Evolutionary conservation across 257 asterid species (phyloP).

Genomic region (Penstemon barbatus): DNA sequence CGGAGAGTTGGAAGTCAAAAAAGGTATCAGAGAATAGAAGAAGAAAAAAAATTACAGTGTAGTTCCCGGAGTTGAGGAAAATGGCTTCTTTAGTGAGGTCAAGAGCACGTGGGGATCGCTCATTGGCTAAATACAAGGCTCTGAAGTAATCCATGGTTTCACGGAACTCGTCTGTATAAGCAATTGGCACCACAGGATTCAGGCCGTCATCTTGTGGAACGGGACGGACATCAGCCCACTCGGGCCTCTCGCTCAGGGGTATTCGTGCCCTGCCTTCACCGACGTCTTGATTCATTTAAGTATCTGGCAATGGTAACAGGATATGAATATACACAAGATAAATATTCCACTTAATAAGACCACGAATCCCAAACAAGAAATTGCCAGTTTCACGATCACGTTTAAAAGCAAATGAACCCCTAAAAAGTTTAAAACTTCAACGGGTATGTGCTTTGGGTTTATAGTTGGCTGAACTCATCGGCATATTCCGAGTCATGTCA

Average conservation of each 20-base stretch:
- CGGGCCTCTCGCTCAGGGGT: slow-evolving; percentile 62
- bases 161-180: slow-evolving; percentile 68
- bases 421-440: too few relatives aligned
- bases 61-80: slow-evolving; percentile 74
- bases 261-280: slow-evolving; percentile 29
- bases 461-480: too few relatives aligned
- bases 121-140: slow-evolving; percentile 81
- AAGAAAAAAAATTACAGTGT: slow-evolving; percentile 53
- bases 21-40: not conserved
- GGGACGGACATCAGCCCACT: slow-evolving; percentile 82
- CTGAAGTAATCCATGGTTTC: slow-evolving; percentile 92
- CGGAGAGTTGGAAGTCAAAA: not conserved
- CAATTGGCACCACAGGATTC: slow-evolving; percentile 82
- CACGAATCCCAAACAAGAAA: too few relatives aligned
- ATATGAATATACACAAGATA: too few relatives aligned
- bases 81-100: slow-evolving; percentile 75
- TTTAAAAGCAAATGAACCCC: too few relatives aligned
- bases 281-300: slow-evolving; percentile 25
- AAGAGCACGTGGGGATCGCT: slow-evolving; percentile 79
- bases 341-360: too few relatives aligned
- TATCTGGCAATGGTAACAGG: not conserved
- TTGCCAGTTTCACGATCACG: too few relatives aligned
- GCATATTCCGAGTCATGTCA: too few relatives aligned
- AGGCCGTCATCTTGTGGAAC: slow-evolving; percentile 91
- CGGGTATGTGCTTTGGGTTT: too few relatives aligned